Conservation (phyloP, 164 flowering plant species). For the Aristolochia contorta region DNA sequence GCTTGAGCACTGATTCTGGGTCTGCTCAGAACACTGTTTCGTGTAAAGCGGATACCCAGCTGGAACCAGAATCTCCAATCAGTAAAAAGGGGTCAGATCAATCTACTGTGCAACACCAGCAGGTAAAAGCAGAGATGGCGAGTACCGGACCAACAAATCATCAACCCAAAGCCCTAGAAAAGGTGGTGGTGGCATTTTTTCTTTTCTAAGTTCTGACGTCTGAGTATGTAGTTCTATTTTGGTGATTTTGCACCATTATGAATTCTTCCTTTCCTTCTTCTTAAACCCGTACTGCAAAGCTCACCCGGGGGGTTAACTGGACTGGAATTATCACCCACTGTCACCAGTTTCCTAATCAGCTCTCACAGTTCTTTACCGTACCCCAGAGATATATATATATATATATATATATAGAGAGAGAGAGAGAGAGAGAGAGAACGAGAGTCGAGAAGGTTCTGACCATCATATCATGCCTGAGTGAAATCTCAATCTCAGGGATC, state of each 20-base stretch:
- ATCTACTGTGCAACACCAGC: conserved; percentile 14
- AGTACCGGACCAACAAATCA: conserved; percentile 32
- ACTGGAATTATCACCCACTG: too few relatives aligned
- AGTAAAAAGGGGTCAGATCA: conserved; percentile 33
- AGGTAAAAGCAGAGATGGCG: conserved; percentile 34
- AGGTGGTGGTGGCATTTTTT: conserved; percentile 27
- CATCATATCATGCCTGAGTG: neutral
- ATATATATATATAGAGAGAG: too few relatives aligned
- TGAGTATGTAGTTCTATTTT: too few relatives aligned
- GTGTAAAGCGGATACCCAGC: conserved; percentile 38
- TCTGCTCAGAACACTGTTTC: conserved; percentile 50
- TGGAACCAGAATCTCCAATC: conserved; percentile 45
- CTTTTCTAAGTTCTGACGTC: neutral
- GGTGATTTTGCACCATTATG: too few relatives aligned
- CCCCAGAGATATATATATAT: too few relatives aligned
- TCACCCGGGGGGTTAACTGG: too few relatives aligned
- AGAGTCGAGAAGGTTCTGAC: too few relatives aligned
- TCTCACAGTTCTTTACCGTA: too few relatives aligned
- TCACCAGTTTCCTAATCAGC: too few relatives aligned
- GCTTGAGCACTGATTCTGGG: conserved; percentile 48
- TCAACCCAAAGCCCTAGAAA: conserved; percentile 47
- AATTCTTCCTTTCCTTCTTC: too few relatives aligned
- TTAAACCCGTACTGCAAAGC: too few relatives aligned
- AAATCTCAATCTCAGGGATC: neutral
- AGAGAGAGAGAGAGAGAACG: too few relatives aligned